Percentiles rank a stretch among this genome's conserved stretches.
Evolutionary conservation across 148 eudicot genomes (phyloP).

Genomic region (Fagopyrum esculentum): DNA sequence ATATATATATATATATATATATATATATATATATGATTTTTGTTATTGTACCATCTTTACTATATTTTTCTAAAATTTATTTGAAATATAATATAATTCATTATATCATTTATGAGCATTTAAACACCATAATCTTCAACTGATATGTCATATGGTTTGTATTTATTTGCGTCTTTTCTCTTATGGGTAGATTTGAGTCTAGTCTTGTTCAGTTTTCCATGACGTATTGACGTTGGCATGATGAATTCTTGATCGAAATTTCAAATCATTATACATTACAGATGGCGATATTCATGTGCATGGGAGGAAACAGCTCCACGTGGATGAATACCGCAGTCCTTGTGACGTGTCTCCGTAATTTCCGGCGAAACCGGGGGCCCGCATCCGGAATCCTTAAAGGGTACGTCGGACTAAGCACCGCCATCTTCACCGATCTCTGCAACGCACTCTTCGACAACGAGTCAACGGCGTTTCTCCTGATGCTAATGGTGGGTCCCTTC

Average conservation of each 20-base stretch:
- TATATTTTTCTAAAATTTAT: too few relatives aligned
- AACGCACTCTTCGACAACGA: slow-evolving; percentile 44
- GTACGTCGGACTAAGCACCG: slow-evolving; percentile 63
- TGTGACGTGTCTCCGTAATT: slow-evolving; percentile 61
- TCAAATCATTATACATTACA: background rate
- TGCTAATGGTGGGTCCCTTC: slow-evolving; percentile 47
- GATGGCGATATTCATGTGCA: slow-evolving; percentile 64
- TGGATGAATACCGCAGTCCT: slow-evolving; percentile 75
- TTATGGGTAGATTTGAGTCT: too few relatives aligned
- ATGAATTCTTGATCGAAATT: background rate
- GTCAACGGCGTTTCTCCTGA: slow-evolving; percentile 48
- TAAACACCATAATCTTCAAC: too few relatives aligned
- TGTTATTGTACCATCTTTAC: too few relatives aligned
- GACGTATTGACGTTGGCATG: too few relatives aligned
- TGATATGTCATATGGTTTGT: too few relatives aligned
- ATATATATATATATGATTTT: too few relatives aligned
- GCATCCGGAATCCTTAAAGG: slow-evolving; percentile 70
- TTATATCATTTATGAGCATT: too few relatives aligned
- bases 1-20: too few relatives aligned
- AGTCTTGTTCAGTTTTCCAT: too few relatives aligned
- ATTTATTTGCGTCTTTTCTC: too few relatives aligned
- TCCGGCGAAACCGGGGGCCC: slow-evolving; percentile 55
- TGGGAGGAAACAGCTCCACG: slow-evolving; percentile 70
- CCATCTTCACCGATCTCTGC: slow-evolving; percentile 64
- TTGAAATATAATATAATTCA: too few relatives aligned